phyloP scores from a whole-genome alignment of 352 stramenopile genomes.

The Aphanomyces cochlioides region DNA sequence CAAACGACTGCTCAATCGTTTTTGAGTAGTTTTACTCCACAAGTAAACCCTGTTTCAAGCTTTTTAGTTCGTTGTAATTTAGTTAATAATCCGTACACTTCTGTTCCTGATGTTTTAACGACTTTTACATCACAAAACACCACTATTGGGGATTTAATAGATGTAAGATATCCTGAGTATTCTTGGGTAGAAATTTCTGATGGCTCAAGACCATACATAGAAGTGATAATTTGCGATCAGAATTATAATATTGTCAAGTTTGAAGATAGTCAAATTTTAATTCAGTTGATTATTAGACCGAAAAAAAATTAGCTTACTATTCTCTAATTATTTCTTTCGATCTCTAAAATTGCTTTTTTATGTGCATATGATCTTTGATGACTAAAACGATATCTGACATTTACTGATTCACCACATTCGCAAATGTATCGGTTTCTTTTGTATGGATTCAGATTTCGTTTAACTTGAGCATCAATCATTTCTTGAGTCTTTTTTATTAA shows the following conservation, averaged over 20 bases:
- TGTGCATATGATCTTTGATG: too few relatives aligned
- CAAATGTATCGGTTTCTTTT: too few relatives aligned
- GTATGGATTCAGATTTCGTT: too few relatives aligned
- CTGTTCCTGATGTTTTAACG: conserved; percentile 5
- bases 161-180: background rate
- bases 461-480: too few relatives aligned
- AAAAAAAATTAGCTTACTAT: too few relatives aligned
- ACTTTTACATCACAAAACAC: conserved; percentile 6
- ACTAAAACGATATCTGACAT: too few relatives aligned
- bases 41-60: background rate
- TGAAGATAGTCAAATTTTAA: background rate
- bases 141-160: conserved; percentile 6
- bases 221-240: conserved; percentile 5
- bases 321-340: too few relatives aligned
- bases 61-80: conserved; percentile 15
- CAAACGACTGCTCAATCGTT: background rate
- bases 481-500: too few relatives aligned
- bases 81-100: conserved; percentile 8
- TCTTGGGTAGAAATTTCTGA: conserved; percentile 2
- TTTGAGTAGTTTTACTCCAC: background rate
- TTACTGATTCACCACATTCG: too few relatives aligned
- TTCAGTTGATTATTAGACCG: background rate
- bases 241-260: conserved; percentile 5
- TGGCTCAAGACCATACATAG: conserved; percentile 3
- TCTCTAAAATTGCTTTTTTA: too few relatives aligned